phyloP scores from a whole-genome alignment of 805 yeast species.

The Candida morakotiae region DNA sequence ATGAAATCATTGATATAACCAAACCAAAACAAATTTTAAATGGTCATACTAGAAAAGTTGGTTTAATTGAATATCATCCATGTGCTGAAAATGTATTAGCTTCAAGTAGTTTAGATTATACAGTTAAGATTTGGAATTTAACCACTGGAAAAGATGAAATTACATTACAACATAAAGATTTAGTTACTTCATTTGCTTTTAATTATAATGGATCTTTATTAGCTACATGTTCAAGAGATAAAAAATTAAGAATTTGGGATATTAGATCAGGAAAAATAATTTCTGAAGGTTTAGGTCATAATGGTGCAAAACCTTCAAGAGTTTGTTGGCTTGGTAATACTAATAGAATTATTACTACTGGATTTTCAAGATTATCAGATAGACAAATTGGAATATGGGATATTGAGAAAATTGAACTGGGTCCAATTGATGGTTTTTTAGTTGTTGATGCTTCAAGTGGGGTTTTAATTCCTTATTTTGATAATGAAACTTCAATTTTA shows the following conservation, averaged over 20 bases:
- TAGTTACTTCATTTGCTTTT: constrained; percentile 90
- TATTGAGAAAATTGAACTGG: constrained; percentile 62
- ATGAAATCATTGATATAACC: constrained; percentile 57
- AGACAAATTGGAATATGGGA: constrained; percentile 97
- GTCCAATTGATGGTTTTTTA: constrained; percentile 87
- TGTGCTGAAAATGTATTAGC: constrained; percentile 83
- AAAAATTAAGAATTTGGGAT: constrained; percentile 89
- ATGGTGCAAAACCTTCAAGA: constrained; percentile 89
- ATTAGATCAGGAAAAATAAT: constrained; percentile 68
- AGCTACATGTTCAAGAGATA: constrained; percentile 90
- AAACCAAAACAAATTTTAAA: constrained; percentile 63
- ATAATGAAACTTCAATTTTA: constrained; percentile 71
- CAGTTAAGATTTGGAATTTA: constrained; percentile 88
- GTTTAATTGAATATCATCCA: constrained; percentile 88
- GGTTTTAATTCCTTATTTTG: constrained; percentile 86
- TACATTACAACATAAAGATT: constrained; percentile 81
- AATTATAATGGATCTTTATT: constrained; percentile 83
- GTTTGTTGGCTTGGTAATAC: constrained; percentile 87
- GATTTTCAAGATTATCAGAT: constrained; percentile 87
- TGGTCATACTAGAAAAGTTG: constrained; percentile 94
- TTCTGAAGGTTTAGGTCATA: constrained; percentile 84
- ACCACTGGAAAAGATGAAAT: constrained; percentile 66
- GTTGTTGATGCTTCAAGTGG: constrained; percentile 90
- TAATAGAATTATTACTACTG: constrained; percentile 86
- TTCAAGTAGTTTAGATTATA: constrained; percentile 84